Conservation (phyloP, 2,329 filamentous ascomycete genomes). For the Harringtonia lauricola region DNA sequence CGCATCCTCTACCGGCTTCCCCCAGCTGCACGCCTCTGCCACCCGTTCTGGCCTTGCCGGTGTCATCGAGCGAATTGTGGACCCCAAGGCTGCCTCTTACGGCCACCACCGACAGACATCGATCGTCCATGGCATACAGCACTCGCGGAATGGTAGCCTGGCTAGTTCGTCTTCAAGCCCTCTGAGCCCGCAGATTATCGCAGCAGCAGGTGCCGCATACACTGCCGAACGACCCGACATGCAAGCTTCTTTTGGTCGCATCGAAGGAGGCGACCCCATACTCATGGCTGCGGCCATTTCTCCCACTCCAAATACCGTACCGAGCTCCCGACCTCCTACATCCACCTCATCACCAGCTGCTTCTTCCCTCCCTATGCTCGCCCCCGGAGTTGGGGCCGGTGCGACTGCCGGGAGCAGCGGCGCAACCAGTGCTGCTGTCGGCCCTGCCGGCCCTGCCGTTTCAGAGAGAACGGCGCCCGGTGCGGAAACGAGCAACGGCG, state of each 20-base stretch:
- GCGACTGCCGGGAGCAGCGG: not conserved
- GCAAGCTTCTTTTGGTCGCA: slow-evolving; percentile 29
- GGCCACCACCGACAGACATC: slow-evolving; percentile 94
- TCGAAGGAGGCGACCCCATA: slow-evolving; percentile 27
- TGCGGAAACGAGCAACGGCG: slow-evolving; percentile 27
- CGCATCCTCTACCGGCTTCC: slow-evolving; percentile 16
- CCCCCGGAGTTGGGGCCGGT: not conserved
- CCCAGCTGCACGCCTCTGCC: slow-evolving; percentile 27
- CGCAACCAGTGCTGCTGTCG: not conserved
- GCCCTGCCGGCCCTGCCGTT: slow-evolving; percentile 13
- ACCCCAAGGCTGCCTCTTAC: slow-evolving; percentile 48
- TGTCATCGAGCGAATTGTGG: slow-evolving; percentile 40
- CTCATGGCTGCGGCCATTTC: slow-evolving; percentile 12
- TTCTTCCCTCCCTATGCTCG: slow-evolving; percentile 3
- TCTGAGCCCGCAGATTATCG: slow-evolving; percentile 77
- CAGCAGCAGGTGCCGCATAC: slow-evolving; percentile 49
- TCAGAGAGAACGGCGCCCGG: slow-evolving; percentile 36
- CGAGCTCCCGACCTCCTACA: slow-evolving; percentile 30
- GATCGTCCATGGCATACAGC: slow-evolving; percentile 92
- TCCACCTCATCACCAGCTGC: slow-evolving; percentile 33
- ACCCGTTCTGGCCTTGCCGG: slow-evolving; percentile 29
- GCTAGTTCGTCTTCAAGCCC: slow-evolving; percentile 72
- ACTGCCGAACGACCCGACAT: slow-evolving; percentile 41
- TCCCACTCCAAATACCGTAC: not conserved
- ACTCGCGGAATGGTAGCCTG: slow-evolving; percentile 81